Evolutionary conservation across 2,329 filamentous ascomycete genomes (phyloP).

Genomic region (Chaetothyriales sp.): DNA sequence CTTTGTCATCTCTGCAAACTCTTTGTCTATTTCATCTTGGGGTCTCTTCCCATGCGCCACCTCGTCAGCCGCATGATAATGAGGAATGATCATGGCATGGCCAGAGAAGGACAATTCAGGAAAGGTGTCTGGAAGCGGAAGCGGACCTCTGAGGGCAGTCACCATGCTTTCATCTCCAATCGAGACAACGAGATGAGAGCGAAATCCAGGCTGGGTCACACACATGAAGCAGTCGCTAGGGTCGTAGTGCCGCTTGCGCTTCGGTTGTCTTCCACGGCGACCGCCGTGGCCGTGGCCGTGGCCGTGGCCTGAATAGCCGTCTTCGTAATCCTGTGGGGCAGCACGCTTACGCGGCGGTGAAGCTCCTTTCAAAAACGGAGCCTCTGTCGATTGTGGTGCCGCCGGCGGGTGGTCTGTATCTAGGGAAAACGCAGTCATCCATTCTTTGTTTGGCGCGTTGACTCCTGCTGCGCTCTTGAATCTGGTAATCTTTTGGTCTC

Average conservation of each 20-base stretch:
- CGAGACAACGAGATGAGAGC: conserved; percentile 75
- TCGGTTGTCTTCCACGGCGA: conserved; percentile 32
- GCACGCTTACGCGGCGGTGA: conserved; percentile 44
- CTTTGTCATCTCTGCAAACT: conserved; percentile 65
- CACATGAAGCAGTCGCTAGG: conserved; percentile 88
- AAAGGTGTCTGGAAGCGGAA: conserved; percentile 59
- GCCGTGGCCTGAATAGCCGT: conserved; percentile 21
- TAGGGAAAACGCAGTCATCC: conserved; percentile 48
- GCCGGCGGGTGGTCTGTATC: conserved; percentile 47
- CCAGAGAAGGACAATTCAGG: conserved; percentile 58
- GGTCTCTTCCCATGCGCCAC: conserved; percentile 51
- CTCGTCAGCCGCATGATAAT: conserved; percentile 48
- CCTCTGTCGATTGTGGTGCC: conserved; percentile 53
- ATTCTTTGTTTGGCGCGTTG: conserved; percentile 58
- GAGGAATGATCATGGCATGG: conserved; percentile 82
- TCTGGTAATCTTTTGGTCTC: conserved; percentile 53
- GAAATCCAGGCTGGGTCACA: conserved; percentile 68
- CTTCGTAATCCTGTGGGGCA: conserved; percentile 24
- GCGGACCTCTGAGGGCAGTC: conserved; percentile 80
- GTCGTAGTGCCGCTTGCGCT: conserved; percentile 30
- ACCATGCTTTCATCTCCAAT: conserved; percentile 80
- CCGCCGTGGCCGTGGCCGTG: conserved; percentile 28
- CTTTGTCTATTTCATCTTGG: conserved; percentile 39
- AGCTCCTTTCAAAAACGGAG: conserved; percentile 43
- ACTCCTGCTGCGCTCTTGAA: conserved; percentile 80